These are phyloP conservation scores for Sonneratia caseolaris DNA, from an alignment of 345 rosid species.

Conservation along the genomic window DNA sequence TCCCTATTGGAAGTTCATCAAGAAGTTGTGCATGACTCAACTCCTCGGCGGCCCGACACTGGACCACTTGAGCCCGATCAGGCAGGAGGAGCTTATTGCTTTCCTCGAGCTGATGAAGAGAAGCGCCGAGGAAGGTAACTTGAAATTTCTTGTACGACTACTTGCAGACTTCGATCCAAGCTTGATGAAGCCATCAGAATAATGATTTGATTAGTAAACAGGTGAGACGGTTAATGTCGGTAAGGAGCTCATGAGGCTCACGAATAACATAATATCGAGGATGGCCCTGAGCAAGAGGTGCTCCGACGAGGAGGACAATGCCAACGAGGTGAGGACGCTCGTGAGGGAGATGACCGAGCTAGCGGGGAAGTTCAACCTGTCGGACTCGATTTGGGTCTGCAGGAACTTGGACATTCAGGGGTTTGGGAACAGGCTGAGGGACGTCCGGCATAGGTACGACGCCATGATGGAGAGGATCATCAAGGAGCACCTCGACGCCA, in stretches of 20 bases:
- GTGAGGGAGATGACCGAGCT: constrained; percentile 51
- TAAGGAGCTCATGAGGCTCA: constrained; percentile 42
- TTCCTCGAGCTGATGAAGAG: constrained; percentile 25
- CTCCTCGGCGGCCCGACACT: constrained; percentile 44
- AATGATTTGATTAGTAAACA: background rate
- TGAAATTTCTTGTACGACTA: background rate
- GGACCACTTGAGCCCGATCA: constrained; percentile 30
- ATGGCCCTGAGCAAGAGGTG: constrained; percentile 47
- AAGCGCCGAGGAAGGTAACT: constrained; percentile 23
- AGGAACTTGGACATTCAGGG: constrained; percentile 59
- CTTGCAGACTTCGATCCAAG: background rate
- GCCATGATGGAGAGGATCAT: constrained; percentile 58
- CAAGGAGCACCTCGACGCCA: constrained; percentile 39
- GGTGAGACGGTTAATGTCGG: constrained; percentile 34
- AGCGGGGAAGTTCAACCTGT: constrained; percentile 43
- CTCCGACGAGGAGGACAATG: constrained; percentile 25
- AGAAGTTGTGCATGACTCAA: constrained; percentile 58
- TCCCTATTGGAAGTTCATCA: constrained; percentile 69
- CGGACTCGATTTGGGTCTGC: constrained; percentile 64
- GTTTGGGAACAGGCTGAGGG: constrained; percentile 42
- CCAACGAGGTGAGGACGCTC: constrained; percentile 39
- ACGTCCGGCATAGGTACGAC: constrained; percentile 47
- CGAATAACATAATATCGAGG: constrained; percentile 49
- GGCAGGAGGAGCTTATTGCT: constrained; percentile 33
- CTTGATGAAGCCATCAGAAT: background rate